Base-by-base conservation (phyloP, 306 rosid genomes). In the Vigna nakashimae region DNA sequence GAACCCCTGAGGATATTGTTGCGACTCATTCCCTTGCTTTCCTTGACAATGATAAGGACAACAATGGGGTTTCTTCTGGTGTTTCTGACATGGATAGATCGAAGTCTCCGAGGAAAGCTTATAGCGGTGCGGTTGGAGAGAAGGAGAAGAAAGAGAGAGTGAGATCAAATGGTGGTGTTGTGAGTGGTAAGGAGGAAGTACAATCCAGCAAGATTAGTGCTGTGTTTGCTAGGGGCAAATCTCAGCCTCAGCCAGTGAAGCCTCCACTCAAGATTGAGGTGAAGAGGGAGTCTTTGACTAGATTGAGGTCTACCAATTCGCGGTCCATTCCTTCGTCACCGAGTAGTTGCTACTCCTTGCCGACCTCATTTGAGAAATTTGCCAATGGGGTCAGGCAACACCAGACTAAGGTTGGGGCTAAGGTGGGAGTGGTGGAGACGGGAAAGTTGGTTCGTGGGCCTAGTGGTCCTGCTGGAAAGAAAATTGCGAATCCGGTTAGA, bases 1-100 rank as follows among this genome's bases (percentile, higher is more conserved):
- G 99, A 43, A 87, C 84, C 83, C 99, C 99, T 71, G 92, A 91
- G 80, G 99, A 96, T 83, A 92, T 96, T 88, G 94, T 91, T 76
- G 96, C 96, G 1, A 93, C 94, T 74, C 87, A 91, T 73, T 82
- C 94, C 7, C 93, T 86, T 62, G 90, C 88, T 0, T 95, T 95
- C 80, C 91, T 95, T 56, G 82, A 73, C 14, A 9, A 64, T n/a
- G 16, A 2, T n/a, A 36, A 36, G 26, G 28, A 20, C 2, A 67
- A 42, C 7, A 65, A 65, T 77, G 63, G 60, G 76, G 73, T 70
- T 73, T 80, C 51, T 73, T 77, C 91, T 53, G 77, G 84, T 76
- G 24, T 49, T 6, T 42, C 5, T 6, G 74, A 40, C 16, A 5
- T 53, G 9, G 88, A 84, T 24, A 93, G 86, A 78, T 73, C 69